Base-by-base conservation (phyloP, 2,329 filamentous ascomycete genomes). In the Epicoccum sorghinum region DNA sequence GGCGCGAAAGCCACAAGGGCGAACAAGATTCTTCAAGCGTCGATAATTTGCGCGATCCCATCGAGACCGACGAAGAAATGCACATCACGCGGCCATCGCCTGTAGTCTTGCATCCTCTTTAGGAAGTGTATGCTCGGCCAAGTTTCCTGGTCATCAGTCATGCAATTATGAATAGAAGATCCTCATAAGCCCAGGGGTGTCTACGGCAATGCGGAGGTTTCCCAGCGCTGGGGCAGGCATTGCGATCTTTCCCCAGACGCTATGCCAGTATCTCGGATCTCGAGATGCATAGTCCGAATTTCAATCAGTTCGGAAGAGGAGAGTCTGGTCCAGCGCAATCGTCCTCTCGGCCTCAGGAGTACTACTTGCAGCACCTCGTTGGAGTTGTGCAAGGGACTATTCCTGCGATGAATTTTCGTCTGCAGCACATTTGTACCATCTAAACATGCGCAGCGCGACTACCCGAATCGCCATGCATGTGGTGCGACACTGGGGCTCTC, bases 311-410 rank as follows among this genome's bases (percentile, higher is more conserved):
- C 27, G 9, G 27, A 9, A 29, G 27, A 29, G 6, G 9, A 29
- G 27, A 7, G 27, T 29, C 27, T 9, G 27, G 9, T 9, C 27
- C 6, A 9, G 27, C 27, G 6, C 27, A 29, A 29, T 3, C 9
- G 9, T 29, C 27, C 9, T 29, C 27, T 29, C 6, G 27, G 9
- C 27, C 27, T 29, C 27, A 29, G 27, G 27, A 7, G 9, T 29
- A 4, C 8, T 4, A 22, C 6, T 10, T 12, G 29, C 32, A 41
- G 25, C 9, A 33, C 13, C 13, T 7, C 23, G 5, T 32, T 14
- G 10, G 40, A 14, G 47, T 52, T 7, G 35, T 29, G 51, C 55
- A 32, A 40, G 33, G 14, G 27, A 54, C 32, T 50, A 53, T 53
- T 44, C 7, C 35, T 25, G 8, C 36, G 32, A 40, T 18, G 32